Base-by-base conservation (phyloP, 164 flowering plant species). In the Litsea cubeba region DNA sequence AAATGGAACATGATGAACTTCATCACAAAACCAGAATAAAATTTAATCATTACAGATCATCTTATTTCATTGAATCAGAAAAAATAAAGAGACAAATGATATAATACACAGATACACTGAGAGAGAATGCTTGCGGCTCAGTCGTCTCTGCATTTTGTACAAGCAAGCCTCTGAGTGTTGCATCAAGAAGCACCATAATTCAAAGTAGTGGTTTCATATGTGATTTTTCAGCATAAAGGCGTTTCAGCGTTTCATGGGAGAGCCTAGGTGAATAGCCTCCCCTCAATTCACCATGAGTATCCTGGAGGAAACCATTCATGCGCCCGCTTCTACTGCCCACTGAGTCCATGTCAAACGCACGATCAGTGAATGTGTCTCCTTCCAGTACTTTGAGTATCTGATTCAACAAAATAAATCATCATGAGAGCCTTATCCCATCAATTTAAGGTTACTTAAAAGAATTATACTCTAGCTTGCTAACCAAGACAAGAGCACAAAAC, bases 351-450 rank as follows among this genome's bases (percentile, higher is more conserved):
- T 90, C 68, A 72, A 83, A 75, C 49, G 69, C 74, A 23, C 86
- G 69, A 24, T 67, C 71, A 15, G 75, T 69, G 4, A 76, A 18
- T n/a, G 75, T 58, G 75, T 87, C 83, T 80, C 93, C 92, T 87
- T 94, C 97, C 49, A 94, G 83, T 79, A 89, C 83, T 79, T 88
- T 82, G 2, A 94, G 89, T 7, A 91, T 86, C 98, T 94, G 76
- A 24, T 40, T 28, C 32, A 40, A 25, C 12, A n/a, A 51, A 26
- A 72, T 40, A 11, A 40, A 40, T 40, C 2, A 40, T 40, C 46
- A 40, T 40, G 46, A 40, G 2, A 5, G 46, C 46, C 11, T 7
- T 40, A 40, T 40, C 46, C 46, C 46, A 40, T 40, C 46, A 40
- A 40, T 40, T 7, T 40, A 40, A 40, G 46, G 46, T 40, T 40